Base-by-base conservation (phyloP, 495 filamentous ascomycete species). In the Oleoguttula mirabilis region DNA sequence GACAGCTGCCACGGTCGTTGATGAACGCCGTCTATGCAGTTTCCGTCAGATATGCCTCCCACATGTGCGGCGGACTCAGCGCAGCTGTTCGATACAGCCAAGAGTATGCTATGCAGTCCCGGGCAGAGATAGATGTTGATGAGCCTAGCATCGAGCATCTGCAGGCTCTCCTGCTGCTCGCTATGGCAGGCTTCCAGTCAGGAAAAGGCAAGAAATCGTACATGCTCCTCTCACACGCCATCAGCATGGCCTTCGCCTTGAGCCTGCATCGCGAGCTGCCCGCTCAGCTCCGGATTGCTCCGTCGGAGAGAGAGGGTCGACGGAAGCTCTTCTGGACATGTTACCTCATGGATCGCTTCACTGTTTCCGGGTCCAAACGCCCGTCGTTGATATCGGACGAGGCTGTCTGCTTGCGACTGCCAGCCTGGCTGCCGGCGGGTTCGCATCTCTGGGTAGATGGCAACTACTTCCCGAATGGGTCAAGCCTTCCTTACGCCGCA, bases 171-270 rank as follows among this genome's bases (percentile, higher is more conserved):
- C 58, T 92, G 35, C 67, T 92, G n/a, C 71, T 92, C 1, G 76
- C 76, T 3, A 77, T 79, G 54, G 75, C 80, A 2, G 83, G 75
- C 52, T 85, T 77, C 35, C 83, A 81, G 14, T 67, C 75, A 19
- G 82, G 84, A n/a, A 74, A 79, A 50, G 80, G 84, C 17, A 88
- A 82, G 64, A 86, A 82, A 58, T 77, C 80, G 1, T 88, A 84
- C 52, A 92, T 92, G 84, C 69, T 83, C 15, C 61, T 92, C 32
- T 71, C 79, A 47, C 85, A 71, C 45, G 82, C 79, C 14, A 76
- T 84, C 27, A 81, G 79, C 8, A 88, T 88, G 83, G 77, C 77
- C 8, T 71, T 86, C 52, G 80, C 82, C 10, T 66, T 88, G 10
- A 81, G 82, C 48, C 61, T 88, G 23, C 80, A 88, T 50, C 75